These are phyloP conservation scores for Fomitopsis betulina DNA, from an alignment of 1,284 basidiomycete genomes.

Conservation along the genomic window DNA sequence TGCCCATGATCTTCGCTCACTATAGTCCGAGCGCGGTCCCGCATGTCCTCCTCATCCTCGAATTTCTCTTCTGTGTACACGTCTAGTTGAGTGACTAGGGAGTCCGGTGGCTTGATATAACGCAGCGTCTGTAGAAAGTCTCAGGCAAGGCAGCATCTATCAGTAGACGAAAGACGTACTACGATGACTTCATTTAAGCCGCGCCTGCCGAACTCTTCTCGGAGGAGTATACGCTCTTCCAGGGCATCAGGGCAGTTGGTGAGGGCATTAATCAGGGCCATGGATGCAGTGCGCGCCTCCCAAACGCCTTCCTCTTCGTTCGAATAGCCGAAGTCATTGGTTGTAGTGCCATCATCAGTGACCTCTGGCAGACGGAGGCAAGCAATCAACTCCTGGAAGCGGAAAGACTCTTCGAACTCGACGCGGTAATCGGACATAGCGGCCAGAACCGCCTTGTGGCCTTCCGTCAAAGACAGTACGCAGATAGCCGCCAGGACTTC, in stretches of 20 bases:
- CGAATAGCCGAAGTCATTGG: slow-evolving; percentile 33
- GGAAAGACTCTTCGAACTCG: slow-evolving; percentile 68
- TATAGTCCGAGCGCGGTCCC: slow-evolving; percentile 52
- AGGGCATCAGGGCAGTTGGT: slow-evolving; percentile 73
- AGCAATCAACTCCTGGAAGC: slow-evolving; percentile 75
- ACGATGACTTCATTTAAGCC: slow-evolving; percentile 82
- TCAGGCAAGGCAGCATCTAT: not conserved
- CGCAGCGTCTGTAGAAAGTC: slow-evolving; percentile 51
- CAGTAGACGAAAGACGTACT: slow-evolving; percentile 41
- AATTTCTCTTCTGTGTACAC: slow-evolving; percentile 86
- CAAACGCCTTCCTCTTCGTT: slow-evolving; percentile 66
- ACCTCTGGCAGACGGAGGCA: slow-evolving; percentile 56
- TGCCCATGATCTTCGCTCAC: slow-evolving; percentile 35
- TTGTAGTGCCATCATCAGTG: slow-evolving; percentile 29
- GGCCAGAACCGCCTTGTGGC: slow-evolving; percentile 69
- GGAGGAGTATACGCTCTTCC: slow-evolving; percentile 73
- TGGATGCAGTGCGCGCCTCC: slow-evolving; percentile 76
- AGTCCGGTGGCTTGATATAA: slow-evolving; percentile 74
- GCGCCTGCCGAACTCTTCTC: slow-evolving; percentile 77
- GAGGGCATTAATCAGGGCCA: slow-evolving; percentile 80
- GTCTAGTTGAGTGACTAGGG: slow-evolving; percentile 69
- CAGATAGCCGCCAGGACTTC: slow-evolving; percentile 85
- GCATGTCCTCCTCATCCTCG: slow-evolving; percentile 83
- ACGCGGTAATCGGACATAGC: slow-evolving; percentile 79
- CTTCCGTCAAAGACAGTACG: slow-evolving; percentile 67